Percentiles rank a stretch among this genome's conserved stretches.
phyloP scores from a whole-genome alignment of 208 protist species.

The Crithidia expoeki region DNA sequence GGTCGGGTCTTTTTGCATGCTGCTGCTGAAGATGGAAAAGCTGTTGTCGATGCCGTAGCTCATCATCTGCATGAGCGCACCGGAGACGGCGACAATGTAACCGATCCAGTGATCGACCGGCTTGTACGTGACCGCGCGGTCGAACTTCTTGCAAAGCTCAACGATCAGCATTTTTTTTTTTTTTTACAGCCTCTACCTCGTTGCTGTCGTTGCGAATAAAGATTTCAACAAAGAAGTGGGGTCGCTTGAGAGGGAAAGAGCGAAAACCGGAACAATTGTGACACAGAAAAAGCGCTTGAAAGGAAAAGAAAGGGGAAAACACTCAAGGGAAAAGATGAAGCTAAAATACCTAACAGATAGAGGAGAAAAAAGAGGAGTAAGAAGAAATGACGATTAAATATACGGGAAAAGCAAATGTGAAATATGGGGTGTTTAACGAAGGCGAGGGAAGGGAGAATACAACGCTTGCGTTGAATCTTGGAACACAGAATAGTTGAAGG shows the following conservation, averaged over 20 bases:
- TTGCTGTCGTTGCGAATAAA: not conserved
- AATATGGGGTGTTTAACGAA: not conserved
- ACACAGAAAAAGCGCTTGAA: no score
- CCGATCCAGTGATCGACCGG: conserved; percentile 78
- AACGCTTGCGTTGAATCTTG: not conserved
- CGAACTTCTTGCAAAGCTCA: conserved; percentile 21
- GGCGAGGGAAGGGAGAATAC: not conserved
- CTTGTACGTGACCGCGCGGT: conserved; percentile 42
- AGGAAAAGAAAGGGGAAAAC: conserved; percentile 4
- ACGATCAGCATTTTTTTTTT: conserved; percentile 33
- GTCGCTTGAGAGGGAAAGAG: no score
- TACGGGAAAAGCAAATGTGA: no score
- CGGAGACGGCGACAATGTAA: conserved; percentile 77
- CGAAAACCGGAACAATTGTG: no score
- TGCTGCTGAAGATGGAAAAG: conserved; percentile 72
- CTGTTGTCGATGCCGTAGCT: conserved; percentile 88
- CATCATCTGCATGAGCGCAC: conserved; percentile 84
- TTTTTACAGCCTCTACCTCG: not conserved
- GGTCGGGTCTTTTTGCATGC: conserved; percentile 72
- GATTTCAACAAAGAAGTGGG: not conserved
- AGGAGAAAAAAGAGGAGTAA: not conserved
- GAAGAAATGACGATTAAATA: not conserved
- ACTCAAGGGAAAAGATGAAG: not conserved
- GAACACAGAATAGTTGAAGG: not conserved
- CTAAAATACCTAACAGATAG: not conserved